Percentiles rank a stretch among this genome's conserved stretches.
These are phyloP conservation scores for Vitis cinerea DNA, from an alignment of 164 flowering plant genomes.

Conservation along the genomic window DNA sequence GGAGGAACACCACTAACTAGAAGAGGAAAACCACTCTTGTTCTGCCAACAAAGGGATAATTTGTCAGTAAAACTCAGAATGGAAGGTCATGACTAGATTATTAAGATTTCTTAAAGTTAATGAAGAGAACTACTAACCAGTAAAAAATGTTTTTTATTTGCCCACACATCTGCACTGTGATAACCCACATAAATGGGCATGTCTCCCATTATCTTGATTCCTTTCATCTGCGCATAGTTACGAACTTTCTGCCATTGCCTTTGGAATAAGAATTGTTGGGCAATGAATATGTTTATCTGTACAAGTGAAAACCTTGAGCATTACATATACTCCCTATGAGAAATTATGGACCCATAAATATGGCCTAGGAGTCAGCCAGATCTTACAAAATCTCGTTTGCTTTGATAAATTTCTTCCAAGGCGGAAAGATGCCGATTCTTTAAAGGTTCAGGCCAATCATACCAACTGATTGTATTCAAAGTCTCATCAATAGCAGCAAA, in stretches of 20 bases:
- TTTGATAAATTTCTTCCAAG: slow-evolving; percentile 75
- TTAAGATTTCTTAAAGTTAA: background rate
- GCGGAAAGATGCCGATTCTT: slow-evolving; percentile 83
- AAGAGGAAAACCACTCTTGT: slow-evolving; percentile 77
- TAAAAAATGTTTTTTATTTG: slow-evolving; percentile 78
- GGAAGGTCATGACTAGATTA: background rate
- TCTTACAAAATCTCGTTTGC: slow-evolving; percentile 72
- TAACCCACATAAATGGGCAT: slow-evolving; percentile 99
- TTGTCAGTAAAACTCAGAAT: background rate
- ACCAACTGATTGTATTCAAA: slow-evolving; percentile 68
- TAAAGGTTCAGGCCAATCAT: slow-evolving; percentile 91
- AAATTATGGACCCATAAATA: background rate
- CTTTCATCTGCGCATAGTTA: slow-evolving; percentile 67
- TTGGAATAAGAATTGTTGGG: slow-evolving; percentile 93
- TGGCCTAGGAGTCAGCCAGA: background rate
- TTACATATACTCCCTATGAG: background rate
- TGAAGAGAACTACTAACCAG: slow-evolving; percentile 54
- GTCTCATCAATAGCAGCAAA: slow-evolving; percentile 87
- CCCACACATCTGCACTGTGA: slow-evolving; percentile 99
- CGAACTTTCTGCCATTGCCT: slow-evolving; percentile 96
- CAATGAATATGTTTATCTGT: slow-evolving; percentile 81
- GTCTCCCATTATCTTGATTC: slow-evolving; percentile 93
- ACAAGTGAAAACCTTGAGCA: slow-evolving; percentile 16
- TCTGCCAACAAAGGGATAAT: slow-evolving; percentile 41
- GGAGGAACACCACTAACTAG: slow-evolving; percentile 99